A percentile compares a stretch with the other conserved stretches of the same genome.
phyloP scores from a whole-genome alignment of 306 rosid genomes.

The Carpinus fangiana region DNA sequence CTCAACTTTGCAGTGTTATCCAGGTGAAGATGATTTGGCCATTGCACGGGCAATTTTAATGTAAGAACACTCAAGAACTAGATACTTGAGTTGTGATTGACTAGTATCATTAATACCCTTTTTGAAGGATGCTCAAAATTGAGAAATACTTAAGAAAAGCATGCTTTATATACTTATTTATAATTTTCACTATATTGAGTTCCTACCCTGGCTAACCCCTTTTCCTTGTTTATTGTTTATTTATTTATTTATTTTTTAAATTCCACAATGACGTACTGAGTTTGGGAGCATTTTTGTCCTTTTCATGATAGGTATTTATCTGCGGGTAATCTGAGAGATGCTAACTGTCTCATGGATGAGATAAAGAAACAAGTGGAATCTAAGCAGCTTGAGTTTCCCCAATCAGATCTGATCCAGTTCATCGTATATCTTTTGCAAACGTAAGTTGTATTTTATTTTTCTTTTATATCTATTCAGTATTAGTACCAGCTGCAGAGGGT shows the following conservation, averaged over 20 bases:
- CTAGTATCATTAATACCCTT: neutral
- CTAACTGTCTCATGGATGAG: constrained; percentile 78
- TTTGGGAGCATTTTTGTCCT: constrained; percentile 13
- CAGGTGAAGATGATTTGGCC: constrained; percentile 94
- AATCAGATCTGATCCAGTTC: constrained; percentile 76
- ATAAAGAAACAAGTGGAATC: constrained; percentile 59
- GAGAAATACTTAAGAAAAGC: neutral
- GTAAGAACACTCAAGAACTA: constrained; percentile 43
- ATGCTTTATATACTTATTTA: neutral
- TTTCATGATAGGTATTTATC: constrained; percentile 66
- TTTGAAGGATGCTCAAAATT: neutral
- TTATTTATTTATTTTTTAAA: constrained; percentile 5
- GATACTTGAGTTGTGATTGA: neutral
- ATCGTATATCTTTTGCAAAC: constrained; percentile 71
- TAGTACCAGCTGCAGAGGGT: too few relatives aligned
- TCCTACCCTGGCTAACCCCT: constrained; percentile 17
- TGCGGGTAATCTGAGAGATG: constrained; percentile 84
- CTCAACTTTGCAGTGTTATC: constrained; percentile 77
- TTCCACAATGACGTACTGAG: constrained; percentile 4
- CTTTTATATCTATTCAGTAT: neutral
- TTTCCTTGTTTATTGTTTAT: constrained; percentile 16
- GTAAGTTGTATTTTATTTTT: constrained; percentile 50
- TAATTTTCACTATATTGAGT: neutral
- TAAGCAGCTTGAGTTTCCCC: constrained; percentile 51
- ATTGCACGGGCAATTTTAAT: constrained; percentile 81